Conservation (phyloP, 1,284 basidiomycete genomes). For the Trichosporon asahii region DNA sequence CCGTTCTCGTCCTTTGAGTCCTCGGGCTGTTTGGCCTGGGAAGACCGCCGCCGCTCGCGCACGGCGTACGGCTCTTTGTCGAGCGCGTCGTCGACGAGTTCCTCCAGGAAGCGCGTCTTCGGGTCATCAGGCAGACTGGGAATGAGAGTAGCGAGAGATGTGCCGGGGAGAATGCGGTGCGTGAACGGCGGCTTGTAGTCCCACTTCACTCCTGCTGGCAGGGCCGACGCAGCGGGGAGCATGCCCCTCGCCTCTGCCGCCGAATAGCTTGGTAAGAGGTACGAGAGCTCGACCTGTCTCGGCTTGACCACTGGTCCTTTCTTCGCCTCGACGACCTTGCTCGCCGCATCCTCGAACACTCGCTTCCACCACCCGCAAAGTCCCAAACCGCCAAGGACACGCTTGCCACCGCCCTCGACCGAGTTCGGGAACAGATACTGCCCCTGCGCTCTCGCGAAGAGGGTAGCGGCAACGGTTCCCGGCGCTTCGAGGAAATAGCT, state of each 20-base stretch:
- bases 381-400: conserved; percentile 69
- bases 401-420: conserved; percentile 66
- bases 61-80: conserved; percentile 53
- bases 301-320: neutral
- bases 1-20: neutral
- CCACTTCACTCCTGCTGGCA: conserved; percentile 37
- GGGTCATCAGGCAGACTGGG: conserved; percentile 91
- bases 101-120: conserved; percentile 84
- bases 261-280: conserved; percentile 69
- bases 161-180: conserved; percentile 13
- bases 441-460: conserved; percentile 84
- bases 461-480: conserved; percentile 67
- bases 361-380: conserved; percentile 92
- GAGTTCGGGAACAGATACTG: conserved; percentile 96
- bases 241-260: conserved; percentile 67
- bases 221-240: conserved; percentile 53
- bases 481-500: conserved; percentile 64
- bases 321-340: conserved; percentile 38
- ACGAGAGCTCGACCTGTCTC: conserved; percentile 46
- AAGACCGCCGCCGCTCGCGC: neutral
- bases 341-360: conserved; percentile 61
- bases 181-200: conserved; percentile 36
- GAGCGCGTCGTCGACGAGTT: conserved; percentile 59
- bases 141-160: conserved; percentile 64
- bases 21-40: neutral